Evolutionary conservation across 768 basidiomycete genomes (phyloP), one percentile per base, ranked within the genome.

Genomic region (Boletus edulis): DNA sequence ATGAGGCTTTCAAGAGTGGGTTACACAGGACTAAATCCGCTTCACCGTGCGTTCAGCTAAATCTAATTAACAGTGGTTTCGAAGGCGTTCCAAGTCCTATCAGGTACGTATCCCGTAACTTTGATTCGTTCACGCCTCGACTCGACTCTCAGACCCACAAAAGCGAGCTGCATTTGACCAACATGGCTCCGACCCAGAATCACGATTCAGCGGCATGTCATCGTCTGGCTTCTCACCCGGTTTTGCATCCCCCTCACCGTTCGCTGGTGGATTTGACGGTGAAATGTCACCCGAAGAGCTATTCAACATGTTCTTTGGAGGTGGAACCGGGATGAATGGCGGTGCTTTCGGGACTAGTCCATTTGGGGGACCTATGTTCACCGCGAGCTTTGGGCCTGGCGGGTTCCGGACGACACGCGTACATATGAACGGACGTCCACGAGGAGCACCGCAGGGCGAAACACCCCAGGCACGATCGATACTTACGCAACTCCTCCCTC

Each of bases 251-350:
- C 60, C 77, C 27, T 75, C 70, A 44, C 73, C 77, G 14, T 88
- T 86, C 54, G 76, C 75, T 13, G 72, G 75, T 35, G 73, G 79
- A 2, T 91, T 87, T 64, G 89, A 91, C 13, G 84, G 84, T 51
- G 95, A 98, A 73, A 76, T 98, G 62, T 94, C 89, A 53, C 94
- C 96, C 6, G 96, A 98, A 73, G 96, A 98, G 55, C 68, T 98
- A 52, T 98, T 98, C 77, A 96, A 98, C 67, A 94, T 96, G 90
- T 97, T 98, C 82, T 98, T 98, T 69, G 93, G 93, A 22, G 83
- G 79, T 18, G 79, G 80, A 1, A 80, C 77, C 53, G 65, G 63
- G 14, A 62, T 66, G 66, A 71, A 71, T 18, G 78, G 76, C 29
- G 80, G 74, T n/a, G 75, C 69, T 52, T 81, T 80, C 57, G 83